Evolutionary conservation across 257 asterid species (phyloP).

Genomic region (Solanum virginianum): DNA sequence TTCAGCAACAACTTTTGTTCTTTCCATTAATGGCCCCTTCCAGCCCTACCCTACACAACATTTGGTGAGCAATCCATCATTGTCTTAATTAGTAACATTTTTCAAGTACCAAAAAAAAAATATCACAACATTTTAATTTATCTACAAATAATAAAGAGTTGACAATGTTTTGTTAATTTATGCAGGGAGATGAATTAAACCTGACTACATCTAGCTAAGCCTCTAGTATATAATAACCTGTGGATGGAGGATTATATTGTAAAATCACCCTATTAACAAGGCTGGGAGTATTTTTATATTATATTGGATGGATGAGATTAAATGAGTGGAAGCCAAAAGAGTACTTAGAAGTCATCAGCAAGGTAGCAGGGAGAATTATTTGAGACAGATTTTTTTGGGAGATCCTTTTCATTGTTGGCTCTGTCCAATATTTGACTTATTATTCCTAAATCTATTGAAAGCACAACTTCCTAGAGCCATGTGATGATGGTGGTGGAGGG

Average conservation of each 20-base stretch:
- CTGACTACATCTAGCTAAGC: neutral
- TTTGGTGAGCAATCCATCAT: constrained; percentile 37
- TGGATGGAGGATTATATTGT: neutral
- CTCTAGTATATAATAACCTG: neutral
- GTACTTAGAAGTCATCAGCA: neutral
- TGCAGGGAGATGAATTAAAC: neutral
- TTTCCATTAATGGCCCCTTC: constrained; percentile 30
- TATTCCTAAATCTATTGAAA: neutral
- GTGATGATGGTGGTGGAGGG: neutral
- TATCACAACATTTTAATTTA: neutral
- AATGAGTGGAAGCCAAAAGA: neutral
- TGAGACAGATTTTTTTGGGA: neutral
- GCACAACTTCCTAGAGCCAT: neutral
- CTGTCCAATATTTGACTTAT: neutral
- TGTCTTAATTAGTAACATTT: constrained; percentile 2
- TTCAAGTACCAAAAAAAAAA: neutral
- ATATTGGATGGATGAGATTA: neutral
- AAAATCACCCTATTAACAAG: neutral
- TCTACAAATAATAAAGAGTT: neutral
- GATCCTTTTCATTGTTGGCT: neutral
- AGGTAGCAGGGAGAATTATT: neutral
- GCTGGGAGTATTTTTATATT: neutral
- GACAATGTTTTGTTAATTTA: neutral
- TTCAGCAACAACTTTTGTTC: constrained; percentile 44
- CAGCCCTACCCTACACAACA: constrained; percentile 12